phyloP scores from a whole-genome alignment of 306 rosid species.

The Vigna angularis region DNA sequence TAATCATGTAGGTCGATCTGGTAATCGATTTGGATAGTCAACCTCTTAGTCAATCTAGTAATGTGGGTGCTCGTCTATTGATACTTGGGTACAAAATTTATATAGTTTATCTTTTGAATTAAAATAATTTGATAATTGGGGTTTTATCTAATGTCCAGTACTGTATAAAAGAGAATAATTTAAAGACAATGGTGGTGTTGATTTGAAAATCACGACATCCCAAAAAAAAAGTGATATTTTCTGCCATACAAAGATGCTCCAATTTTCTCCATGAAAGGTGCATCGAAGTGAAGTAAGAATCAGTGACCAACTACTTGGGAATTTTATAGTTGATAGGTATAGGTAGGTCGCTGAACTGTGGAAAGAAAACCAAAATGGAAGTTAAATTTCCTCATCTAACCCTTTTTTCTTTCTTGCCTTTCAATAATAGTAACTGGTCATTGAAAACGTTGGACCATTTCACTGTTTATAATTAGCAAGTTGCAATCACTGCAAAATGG shows the following conservation, averaged over 20 bases:
- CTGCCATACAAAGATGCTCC: background rate
- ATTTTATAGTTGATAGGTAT: slow-evolving; percentile 30
- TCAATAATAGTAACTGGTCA: slow-evolving; percentile 21
- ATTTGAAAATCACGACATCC: too few relatives aligned
- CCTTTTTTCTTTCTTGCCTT: background rate
- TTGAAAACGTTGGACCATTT: background rate
- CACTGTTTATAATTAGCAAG: slow-evolving; percentile 6
- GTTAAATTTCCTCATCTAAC: slow-evolving; percentile 23
- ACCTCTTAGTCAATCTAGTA: too few relatives aligned
- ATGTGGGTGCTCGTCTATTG: too few relatives aligned
- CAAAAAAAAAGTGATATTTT: background rate
- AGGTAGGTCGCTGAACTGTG: slow-evolving; percentile 39
- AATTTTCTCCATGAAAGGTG: slow-evolving; percentile 9
- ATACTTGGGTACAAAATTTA: too few relatives aligned
- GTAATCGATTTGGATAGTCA: too few relatives aligned
- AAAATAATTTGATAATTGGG: too few relatives aligned
- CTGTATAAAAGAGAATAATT: too few relatives aligned
- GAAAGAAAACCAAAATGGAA: slow-evolving; percentile 16
- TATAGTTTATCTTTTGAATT: too few relatives aligned
- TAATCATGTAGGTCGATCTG: too few relatives aligned
- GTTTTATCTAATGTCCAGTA: too few relatives aligned
- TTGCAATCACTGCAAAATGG: slow-evolving; percentile 5
- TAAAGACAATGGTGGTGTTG: too few relatives aligned
- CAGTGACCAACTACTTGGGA: slow-evolving; percentile 39
- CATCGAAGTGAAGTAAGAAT: slow-evolving; percentile 33